These are phyloP conservation scores for Globisporangium apiculatum DNA, from an alignment of 352 stramenopile species.

Conservation along the genomic window DNA sequence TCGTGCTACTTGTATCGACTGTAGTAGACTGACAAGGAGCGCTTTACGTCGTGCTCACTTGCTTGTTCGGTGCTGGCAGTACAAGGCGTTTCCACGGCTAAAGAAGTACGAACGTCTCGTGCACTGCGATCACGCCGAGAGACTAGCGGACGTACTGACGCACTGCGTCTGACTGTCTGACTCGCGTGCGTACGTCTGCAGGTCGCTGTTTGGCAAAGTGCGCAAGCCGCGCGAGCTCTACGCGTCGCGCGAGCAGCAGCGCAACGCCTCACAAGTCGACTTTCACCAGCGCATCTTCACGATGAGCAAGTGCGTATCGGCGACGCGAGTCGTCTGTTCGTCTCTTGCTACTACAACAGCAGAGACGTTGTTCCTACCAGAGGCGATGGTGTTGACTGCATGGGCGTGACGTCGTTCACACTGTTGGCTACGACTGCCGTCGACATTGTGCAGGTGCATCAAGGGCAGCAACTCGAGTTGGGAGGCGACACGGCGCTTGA, in stretches of 20 bases:
- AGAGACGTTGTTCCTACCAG: too few species aligned
- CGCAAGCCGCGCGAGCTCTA: conserved; percentile 71
- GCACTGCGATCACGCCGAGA: too few species aligned
- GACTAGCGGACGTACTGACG: neutral
- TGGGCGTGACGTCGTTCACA: too few species aligned
- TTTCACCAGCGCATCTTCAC: conserved; percentile 71
- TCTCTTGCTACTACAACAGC: too few species aligned
- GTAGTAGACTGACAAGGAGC: neutral
- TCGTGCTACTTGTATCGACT: neutral
- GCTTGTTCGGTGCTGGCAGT: conserved; percentile 23
- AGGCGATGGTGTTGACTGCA: too few species aligned
- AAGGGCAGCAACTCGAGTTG: conserved; percentile 49
- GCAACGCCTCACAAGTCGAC: conserved; percentile 63
- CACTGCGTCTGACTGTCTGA: neutral
- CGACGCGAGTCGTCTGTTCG: too few species aligned
- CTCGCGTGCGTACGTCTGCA: conserved; percentile 11
- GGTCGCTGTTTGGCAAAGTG: conserved; percentile 62
- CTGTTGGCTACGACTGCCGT: too few species aligned
- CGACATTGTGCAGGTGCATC: conserved; percentile 24
- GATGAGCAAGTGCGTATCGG: conserved; percentile 36
- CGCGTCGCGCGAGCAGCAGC: conserved; percentile 59
- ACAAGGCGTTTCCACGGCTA: conserved; percentile 72
- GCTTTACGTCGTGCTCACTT: neutral
- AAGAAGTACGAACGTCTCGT: conserved; percentile 45
- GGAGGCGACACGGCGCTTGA: conserved; percentile 56